Percentiles rank a stretch among this genome's conserved stretches.
Conservation (phyloP, 2,329 filamentous ascomycete genomes). For the Pseudopyricularia cyperi region DNA sequence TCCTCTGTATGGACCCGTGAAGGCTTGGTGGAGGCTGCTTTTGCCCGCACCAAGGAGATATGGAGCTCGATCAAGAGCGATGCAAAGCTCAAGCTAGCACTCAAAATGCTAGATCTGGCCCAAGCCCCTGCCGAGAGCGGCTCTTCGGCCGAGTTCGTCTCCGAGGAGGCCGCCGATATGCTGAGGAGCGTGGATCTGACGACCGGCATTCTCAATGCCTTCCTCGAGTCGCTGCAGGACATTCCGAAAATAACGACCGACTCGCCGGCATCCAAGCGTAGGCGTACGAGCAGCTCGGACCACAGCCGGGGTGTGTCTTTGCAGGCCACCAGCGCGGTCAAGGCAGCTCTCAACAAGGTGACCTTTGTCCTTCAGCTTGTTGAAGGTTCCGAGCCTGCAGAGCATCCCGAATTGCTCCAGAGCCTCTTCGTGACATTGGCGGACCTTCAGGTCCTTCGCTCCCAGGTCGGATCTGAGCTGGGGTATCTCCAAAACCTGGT, state of each 20-base stretch:
- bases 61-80: slow-evolving; percentile 62
- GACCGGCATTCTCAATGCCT: slow-evolving; percentile 56
- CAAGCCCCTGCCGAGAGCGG: slow-evolving; percentile 26
- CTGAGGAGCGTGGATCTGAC: slow-evolving; percentile 62
- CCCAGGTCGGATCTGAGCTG: slow-evolving; percentile 70
- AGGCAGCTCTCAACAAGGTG: slow-evolving; percentile 56
- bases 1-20: slow-evolving; percentile 26
- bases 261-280: slow-evolving; percentile 63
- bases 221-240: slow-evolving; percentile 62
- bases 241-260: slow-evolving; percentile 60
- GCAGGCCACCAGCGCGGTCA: slow-evolving; percentile 52
- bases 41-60: slow-evolving; percentile 54
- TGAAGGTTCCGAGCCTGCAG: slow-evolving; percentile 63
- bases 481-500: slow-evolving; percentile 83
- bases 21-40: slow-evolving; percentile 50
- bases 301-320: slow-evolving; percentile 44
- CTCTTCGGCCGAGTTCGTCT: slow-evolving; percentile 21
- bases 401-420: slow-evolving; percentile 64
- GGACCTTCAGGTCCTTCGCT: slow-evolving; percentile 74
- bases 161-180: slow-evolving; percentile 56
- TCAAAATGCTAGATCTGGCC: slow-evolving; percentile 45
- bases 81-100: slow-evolving; percentile 43
- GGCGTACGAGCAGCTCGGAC: slow-evolving; percentile 64
- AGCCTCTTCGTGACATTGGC: slow-evolving; percentile 75
- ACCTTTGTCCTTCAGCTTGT: slow-evolving; percentile 84